Base-by-base conservation (phyloP, 129 eudicot genomes). In the Solidago caesia region DNA sequence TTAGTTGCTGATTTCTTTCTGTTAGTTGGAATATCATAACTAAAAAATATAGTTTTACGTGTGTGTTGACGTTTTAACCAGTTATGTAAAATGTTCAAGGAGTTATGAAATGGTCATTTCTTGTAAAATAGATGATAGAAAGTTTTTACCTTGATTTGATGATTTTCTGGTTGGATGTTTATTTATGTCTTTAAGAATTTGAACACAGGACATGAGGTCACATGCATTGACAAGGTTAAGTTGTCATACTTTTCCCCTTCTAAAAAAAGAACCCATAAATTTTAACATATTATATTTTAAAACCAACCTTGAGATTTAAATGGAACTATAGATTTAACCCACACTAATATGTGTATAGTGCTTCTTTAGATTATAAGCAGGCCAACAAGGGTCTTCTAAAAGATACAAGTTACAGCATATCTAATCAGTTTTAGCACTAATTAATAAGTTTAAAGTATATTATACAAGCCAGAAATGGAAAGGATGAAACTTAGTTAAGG, bases 151-250 rank as follows among this genome's bases (percentile, higher is more conserved):
- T 51, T 44, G 5, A 45, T 56, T 57, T 57, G 48, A 58, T 67
- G 49, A 15, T 68, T 47, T 76, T 76, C 47, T 44, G 74, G 68
- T 10, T 56, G 67, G 15, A 67, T 41, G 15, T 75, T 51, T 42
- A 52, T 64, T 52, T 51, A 48, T 64, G 15, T 43, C 21, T 68
- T 68, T 4, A 72, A 58, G 55, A 44, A 68, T 56, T 56, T 57
- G 25, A 56, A 76, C 55, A 67, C 67, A 68, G 80, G 80, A 59
- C 75, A 77, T 67, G 62, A 77, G 68, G 56, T 64, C 69, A 58
- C 80, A 77, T 56, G 66, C 75, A 45, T 58, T 77, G 68, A 57
- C 69, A 68, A 44, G 61, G 13, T 77, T 55, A 56, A 47, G 75
- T 77, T 67, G 73, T 67, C 80, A 67, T 76, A 55, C 21, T 76